Base-by-base conservation (phyloP, 2,329 filamentous ascomycete species). In the Paraconiothyrium brasiliense region DNA sequence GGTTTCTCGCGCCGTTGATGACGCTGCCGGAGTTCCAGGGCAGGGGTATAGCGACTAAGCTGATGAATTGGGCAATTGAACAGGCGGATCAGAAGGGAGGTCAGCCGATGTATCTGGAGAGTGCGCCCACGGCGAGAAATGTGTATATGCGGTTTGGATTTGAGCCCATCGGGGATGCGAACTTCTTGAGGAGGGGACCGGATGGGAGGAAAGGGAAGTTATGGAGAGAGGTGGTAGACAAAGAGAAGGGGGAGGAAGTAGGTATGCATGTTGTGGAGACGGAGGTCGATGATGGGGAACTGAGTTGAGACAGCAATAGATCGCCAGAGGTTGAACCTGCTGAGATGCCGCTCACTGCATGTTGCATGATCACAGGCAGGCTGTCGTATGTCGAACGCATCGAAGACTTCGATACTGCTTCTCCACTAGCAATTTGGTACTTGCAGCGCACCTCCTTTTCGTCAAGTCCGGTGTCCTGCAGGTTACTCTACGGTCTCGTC, bases 91-190 rank as follows among this genome's bases (percentile, higher is more conserved):
- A 48, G 50, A 37, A 35, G 39, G 49, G 54, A 1, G 32, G 27
- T 16, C 49, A 54, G 46, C 46, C 59, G 5, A 60, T 67, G 60
- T 67, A 67, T 49, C 37, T 67, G 30, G 62, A 67, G 54, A 63
- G 60, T 35, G 55, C 63, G 43, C 48, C 48, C 2, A 58, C 49
- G 48, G 62, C 60, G 35, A 55, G 62, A 20, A 41, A 30, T 13
- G 41, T 65, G 11, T 65, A 65, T 54, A 35, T 37, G 60, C 54
- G 57, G 48, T 62, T 62, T 60, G 62, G 62, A 22, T 65, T 54
- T 13, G 16, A 41, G 39, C 52, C 52, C 11, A 4, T 41, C 14
- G 52, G 52, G 4, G 52, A 55, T n/a, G 41, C 22, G 16, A 55
- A 55, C 16, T 35, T 55, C 11, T 24, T 55, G 27, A 46, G 52